Conservation (phyloP, 2,329 filamentous ascomycete genomes). For the Colletotrichum spinosum region DNA sequence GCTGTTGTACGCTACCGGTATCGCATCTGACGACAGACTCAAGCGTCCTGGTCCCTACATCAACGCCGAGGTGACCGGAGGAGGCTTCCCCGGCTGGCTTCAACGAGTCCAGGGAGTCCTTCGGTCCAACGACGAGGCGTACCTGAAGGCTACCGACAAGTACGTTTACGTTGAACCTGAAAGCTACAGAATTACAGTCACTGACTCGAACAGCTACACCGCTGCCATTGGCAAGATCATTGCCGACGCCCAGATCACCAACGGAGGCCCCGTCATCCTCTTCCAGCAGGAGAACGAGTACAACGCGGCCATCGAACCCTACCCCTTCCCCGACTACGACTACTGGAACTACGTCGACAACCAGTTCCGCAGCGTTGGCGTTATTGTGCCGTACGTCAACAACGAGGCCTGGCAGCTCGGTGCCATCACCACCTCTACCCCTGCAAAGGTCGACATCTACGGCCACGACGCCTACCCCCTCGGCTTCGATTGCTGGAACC, state of each 20-base stretch:
- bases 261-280: conserved; percentile 78
- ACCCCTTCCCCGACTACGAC: conserved; percentile 67
- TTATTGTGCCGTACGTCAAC: conserved; percentile 76
- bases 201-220: conserved; percentile 59
- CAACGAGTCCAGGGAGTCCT: conserved; percentile 69
- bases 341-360: conserved; percentile 77
- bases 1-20: no score
- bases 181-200: neutral
- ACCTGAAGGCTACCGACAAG: conserved; percentile 70
- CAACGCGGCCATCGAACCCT: conserved; percentile 46
- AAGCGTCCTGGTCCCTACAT: conserved; percentile 72
- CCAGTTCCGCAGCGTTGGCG: conserved; percentile 71
- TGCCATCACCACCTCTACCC: conserved; percentile 38
- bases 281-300: conserved; percentile 81
- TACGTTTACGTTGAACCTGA: conserved; percentile 45
- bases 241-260: conserved; percentile 77
- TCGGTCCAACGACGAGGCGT: conserved; percentile 67
- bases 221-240: conserved; percentile 69
- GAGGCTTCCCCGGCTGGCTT: conserved; percentile 80
- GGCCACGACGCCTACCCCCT: conserved; percentile 63
- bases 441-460: conserved; percentile 49
- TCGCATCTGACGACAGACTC: neutral
- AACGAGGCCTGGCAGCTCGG: conserved; percentile 69
- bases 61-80: conserved; percentile 76
- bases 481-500: conserved; percentile 58